Evolutionary conservation across 1,139 yeast genomes (phyloP).

Genomic region (Saccharomyces hybrid): DNA sequence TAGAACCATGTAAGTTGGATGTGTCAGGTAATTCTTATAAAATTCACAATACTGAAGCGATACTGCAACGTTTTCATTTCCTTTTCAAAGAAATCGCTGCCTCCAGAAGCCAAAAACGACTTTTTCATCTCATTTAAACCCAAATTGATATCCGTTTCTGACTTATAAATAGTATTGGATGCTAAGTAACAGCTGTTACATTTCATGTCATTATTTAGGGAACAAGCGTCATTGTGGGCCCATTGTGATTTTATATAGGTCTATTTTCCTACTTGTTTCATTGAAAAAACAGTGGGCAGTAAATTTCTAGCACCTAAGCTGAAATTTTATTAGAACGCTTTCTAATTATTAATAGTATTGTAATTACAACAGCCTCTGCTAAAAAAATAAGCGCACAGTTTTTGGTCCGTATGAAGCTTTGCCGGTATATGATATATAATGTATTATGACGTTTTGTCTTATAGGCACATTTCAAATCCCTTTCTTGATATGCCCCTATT

Average conservation of each 20-base stretch:
- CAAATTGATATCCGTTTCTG: neutral
- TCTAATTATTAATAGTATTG: neutral
- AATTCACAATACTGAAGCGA: neutral
- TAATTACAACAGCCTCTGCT: neutral
- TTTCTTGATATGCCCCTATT: neutral
- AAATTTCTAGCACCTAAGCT: neutral
- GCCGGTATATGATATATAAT: neutral
- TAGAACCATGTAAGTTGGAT: too few species aligned
- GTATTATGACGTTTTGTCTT: neutral
- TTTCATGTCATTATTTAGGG: neutral
- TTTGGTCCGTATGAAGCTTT: neutral
- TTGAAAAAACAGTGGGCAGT: neutral
- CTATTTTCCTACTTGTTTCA: too few species aligned
- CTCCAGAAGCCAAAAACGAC: neutral
- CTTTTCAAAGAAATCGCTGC: neutral
- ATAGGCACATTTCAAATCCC: neutral
- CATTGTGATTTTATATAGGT: neutral
- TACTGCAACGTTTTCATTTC: neutral
- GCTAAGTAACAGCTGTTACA: neutral
- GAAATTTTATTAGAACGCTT: neutral
- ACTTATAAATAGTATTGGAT: neutral
- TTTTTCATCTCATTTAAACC: neutral
- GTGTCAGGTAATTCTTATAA: neutral
- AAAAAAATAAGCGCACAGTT: neutral
- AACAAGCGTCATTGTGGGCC: neutral